A percentile compares a stretch with the other conserved stretches of the same genome.
Evolutionary conservation across 2,329 filamentous ascomycete species (phyloP).

Genomic region (Trichoderma cornu-damae): DNA sequence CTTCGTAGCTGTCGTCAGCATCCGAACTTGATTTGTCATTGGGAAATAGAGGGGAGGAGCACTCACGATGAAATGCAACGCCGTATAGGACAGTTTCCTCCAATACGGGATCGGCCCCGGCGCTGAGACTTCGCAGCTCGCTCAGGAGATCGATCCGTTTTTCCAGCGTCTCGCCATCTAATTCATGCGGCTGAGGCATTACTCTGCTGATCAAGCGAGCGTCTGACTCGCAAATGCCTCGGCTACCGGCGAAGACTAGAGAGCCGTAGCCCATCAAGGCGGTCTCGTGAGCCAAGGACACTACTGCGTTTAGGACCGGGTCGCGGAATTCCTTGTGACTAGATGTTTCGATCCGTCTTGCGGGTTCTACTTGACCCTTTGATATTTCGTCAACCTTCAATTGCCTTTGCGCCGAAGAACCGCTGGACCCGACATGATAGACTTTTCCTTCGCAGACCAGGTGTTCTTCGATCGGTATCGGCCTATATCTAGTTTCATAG

Average conservation of each 20-base stretch:
- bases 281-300: conserved; percentile 65
- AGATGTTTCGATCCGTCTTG: conserved; percentile 51
- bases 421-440: conserved; percentile 55
- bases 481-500: conserved; percentile 67
- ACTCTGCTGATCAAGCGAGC: conserved; percentile 63
- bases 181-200: conserved; percentile 48
- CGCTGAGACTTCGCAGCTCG: conserved; percentile 60
- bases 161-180: conserved; percentile 47
- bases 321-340: conserved; percentile 57
- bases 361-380: conserved; percentile 36
- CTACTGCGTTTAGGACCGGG: conserved; percentile 62
- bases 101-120: conserved; percentile 61
- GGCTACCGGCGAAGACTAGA: conserved; percentile 68
- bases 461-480: conserved; percentile 70
- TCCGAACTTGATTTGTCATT: neutral
- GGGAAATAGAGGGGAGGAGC: neutral
- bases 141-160: conserved; percentile 59
- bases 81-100: conserved; percentile 60
- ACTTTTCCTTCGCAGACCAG: conserved; percentile 66
- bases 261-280: conserved; percentile 63
- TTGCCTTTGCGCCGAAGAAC: conserved; percentile 53
- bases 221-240: conserved; percentile 61
- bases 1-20: conserved; percentile 23
- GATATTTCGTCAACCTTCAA: conserved; percentile 36
- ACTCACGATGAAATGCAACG: conserved; percentile 68